Percentiles rank a stretch among this genome's conserved stretches.
These are phyloP conservation scores for Zygnema cylindricum DNA, from an alignment of 139 green algal species.

Conservation along the genomic window DNA sequence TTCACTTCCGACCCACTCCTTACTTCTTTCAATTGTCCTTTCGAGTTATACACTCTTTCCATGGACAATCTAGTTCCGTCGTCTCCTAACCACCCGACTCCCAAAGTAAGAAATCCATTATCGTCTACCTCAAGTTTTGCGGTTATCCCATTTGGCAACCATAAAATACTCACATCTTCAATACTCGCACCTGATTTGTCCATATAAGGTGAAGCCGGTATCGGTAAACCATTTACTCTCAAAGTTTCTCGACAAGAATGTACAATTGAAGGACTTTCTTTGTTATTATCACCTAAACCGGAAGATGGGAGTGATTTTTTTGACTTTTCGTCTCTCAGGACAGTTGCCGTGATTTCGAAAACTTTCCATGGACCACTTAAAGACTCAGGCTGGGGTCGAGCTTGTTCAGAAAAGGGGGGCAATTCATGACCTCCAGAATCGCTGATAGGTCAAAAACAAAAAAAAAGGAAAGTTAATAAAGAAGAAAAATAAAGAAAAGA, in stretches of 20 bases:
- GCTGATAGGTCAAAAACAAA: not conserved
- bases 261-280: slow-evolving; percentile 18
- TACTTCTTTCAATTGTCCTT: slow-evolving; percentile 24
- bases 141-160: slow-evolving; percentile 38
- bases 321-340: not conserved
- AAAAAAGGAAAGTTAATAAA: not conserved
- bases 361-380: slow-evolving; percentile 37
- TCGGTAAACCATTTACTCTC: slow-evolving; percentile 18
- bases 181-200: slow-evolving; percentile 13
- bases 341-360: slow-evolving; percentile 21
- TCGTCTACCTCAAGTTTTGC: slow-evolving; percentile 2
- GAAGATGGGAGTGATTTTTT: not conserved
- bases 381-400: not conserved
- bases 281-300: not conserved
- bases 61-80: slow-evolving; percentile 31
- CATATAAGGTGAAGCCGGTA: not conserved
- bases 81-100: slow-evolving; percentile 23
- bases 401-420: not conserved
- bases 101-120: not conserved
- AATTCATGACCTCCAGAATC: not conserved
- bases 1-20: slow-evolving; percentile 33
- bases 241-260: slow-evolving; percentile 44
- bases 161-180: slow-evolving; percentile 39
- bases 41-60: slow-evolving; percentile 46
- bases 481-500: not conserved